Conservation (phyloP, 768 basidiomycete species). For the Mycena leptocephala region DNA sequence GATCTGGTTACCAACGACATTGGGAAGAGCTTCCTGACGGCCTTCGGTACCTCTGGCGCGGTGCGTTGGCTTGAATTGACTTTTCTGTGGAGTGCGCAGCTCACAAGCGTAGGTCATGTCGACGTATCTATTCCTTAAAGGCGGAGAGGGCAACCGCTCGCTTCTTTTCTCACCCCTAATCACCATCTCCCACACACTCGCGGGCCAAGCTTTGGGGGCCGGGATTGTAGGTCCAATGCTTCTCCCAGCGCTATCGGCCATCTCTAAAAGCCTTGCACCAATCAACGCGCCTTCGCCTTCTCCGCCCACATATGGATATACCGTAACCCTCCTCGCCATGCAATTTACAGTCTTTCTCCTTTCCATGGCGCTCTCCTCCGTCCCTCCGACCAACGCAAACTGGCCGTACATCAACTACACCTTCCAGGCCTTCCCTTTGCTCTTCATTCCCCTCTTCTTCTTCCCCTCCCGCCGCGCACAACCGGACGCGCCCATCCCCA, state of each 20-base stretch:
- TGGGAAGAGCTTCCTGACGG: constrained; percentile 23
- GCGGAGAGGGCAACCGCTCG: constrained; percentile 5
- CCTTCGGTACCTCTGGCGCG: constrained; percentile 14
- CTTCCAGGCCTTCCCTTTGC: constrained; percentile 24
- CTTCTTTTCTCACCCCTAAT: neutral
- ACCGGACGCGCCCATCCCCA: neutral
- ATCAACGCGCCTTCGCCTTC: neutral
- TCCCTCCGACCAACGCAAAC: neutral
- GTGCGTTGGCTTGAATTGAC: neutral
- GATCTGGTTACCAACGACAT: constrained; percentile 23
- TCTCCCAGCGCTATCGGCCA: neutral
- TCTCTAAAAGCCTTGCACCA: constrained; percentile 1
- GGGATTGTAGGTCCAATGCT: constrained; percentile 19
- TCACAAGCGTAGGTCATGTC: constrained; percentile 19
- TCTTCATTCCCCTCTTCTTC: constrained; percentile 29
- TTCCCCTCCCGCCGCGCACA: neutral
- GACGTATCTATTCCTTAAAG: neutral
- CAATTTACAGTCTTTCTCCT: constrained; percentile 14
- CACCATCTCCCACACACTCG: neutral
- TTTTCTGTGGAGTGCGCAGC: neutral
- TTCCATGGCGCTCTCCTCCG: neutral
- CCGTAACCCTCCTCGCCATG: neutral
- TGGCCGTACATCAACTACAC: constrained; percentile 23
- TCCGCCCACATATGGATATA: constrained; percentile 10
- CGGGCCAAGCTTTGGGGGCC: constrained; percentile 9